These are phyloP conservation scores for Biscogniauxia marginata DNA, from an alignment of 2,329 filamentous ascomycete genomes.

Conservation along the genomic window DNA sequence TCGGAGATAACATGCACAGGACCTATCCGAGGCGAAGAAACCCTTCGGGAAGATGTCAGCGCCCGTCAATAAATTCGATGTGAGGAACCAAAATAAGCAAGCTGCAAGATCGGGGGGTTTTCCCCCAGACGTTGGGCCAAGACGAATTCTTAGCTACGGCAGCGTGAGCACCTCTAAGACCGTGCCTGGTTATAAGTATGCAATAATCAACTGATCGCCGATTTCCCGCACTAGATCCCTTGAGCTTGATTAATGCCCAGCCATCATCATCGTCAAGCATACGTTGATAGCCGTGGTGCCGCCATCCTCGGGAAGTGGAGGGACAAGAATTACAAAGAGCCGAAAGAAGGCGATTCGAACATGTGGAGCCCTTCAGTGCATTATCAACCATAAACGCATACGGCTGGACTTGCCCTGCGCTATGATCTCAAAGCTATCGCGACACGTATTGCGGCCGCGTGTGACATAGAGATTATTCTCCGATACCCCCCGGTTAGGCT, in stretches of 20 bases:
- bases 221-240: background rate
- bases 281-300: background rate
- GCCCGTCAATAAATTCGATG: slow-evolving; percentile 33
- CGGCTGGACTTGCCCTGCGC: slow-evolving; percentile 19
- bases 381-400: slow-evolving; percentile 1
- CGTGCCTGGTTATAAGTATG: background rate
- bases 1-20: slow-evolving; percentile 30
- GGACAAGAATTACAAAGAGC: slow-evolving; percentile 7
- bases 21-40: slow-evolving; percentile 25
- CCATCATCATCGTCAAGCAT: background rate
- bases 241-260: background rate
- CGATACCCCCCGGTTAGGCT: background rate
- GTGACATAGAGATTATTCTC: slow-evolving; percentile 5
- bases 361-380: slow-evolving; percentile 16
- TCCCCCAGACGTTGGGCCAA: background rate
- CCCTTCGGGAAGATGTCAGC: slow-evolving; percentile 29
- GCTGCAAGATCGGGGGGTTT: slow-evolving; percentile 16
- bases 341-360: slow-evolving; percentile 16
- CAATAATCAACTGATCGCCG: background rate
- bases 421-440: background rate
- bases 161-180: too few relatives aligned
- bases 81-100: slow-evolving; percentile 27
- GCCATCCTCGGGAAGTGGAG: background rate
- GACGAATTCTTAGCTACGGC: background rate
- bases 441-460: slow-evolving; percentile 2